Conservation (phyloP, 805 yeast genomes). For the Wickerhamiella allomyrinae region DNA sequence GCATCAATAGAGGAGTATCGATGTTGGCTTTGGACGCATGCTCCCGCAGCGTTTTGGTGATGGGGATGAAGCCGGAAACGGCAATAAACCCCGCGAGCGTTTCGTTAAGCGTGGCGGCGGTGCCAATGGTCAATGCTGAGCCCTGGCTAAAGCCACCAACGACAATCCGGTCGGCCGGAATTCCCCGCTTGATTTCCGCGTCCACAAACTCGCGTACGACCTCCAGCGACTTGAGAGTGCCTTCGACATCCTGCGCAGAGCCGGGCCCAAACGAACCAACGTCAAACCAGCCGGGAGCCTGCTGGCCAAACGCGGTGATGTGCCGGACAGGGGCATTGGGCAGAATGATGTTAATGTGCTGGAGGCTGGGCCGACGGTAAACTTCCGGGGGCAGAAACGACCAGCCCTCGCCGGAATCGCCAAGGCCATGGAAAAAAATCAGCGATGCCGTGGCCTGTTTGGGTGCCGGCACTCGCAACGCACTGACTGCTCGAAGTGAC, state of each 20-base stretch:
- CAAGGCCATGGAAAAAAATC: constrained; percentile 78
- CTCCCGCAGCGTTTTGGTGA: constrained; percentile 11
- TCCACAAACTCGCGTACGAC: constrained; percentile 21
- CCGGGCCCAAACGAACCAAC: constrained; percentile 27
- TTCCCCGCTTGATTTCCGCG: constrained; percentile 24
- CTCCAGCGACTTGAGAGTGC: constrained; percentile 25
- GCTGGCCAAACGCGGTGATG: constrained; percentile 48
- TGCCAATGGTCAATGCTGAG: constrained; percentile 51
- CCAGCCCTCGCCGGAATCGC: constrained; percentile 89
- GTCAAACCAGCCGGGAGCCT: constrained; percentile 83
- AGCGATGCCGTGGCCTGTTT: constrained; percentile 44
- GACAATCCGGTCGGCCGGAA: constrained; percentile 40
- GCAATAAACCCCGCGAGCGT: constrained; percentile 69
- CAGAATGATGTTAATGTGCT: constrained; percentile 58
- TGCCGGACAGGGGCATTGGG: constrained; percentile 78
- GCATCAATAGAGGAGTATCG: constrained; percentile 68
- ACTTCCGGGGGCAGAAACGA: constrained; percentile 58
- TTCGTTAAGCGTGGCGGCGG: constrained; percentile 19
- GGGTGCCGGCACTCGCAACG: constrained; percentile 29
- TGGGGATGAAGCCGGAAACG: constrained; percentile 58
- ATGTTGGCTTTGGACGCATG: constrained; percentile 30
- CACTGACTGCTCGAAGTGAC: constrained; percentile 9
- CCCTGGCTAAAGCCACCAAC: constrained; percentile 97
- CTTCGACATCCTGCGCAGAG: constrained; percentile 24
- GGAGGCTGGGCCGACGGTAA: constrained; percentile 29